These are phyloP conservation scores for Nicotiana knightiana DNA, from an alignment of 257 asterid species.

Conservation along the genomic window DNA sequence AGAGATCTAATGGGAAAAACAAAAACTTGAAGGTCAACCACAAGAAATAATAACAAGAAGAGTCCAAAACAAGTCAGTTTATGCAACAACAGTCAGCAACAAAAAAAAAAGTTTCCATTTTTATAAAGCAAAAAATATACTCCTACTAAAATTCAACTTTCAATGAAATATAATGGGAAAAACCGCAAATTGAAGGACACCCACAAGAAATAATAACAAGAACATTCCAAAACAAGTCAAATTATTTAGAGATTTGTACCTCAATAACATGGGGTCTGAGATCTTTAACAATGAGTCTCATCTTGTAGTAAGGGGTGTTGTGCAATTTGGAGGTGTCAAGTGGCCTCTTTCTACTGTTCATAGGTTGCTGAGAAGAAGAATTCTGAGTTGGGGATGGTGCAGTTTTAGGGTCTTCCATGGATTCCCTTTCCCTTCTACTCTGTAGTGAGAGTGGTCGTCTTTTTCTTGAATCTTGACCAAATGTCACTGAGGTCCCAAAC, in stretches of 20 bases:
- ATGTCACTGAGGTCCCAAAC: background rate
- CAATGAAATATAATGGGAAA: too few species aligned
- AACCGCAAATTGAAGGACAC: background rate
- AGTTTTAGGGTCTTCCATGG: constrained; percentile 35
- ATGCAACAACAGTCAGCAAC: too few species aligned
- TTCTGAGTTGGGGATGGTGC: constrained; percentile 5
- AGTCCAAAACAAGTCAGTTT: background rate
- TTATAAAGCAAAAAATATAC: background rate
- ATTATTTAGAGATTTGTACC: constrained; percentile 28
- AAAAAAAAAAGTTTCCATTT: too few species aligned
- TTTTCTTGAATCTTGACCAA: background rate
- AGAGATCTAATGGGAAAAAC: background rate
- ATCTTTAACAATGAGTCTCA: constrained; percentile 55
- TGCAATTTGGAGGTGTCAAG: constrained; percentile 31
- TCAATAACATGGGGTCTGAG: constrained; percentile 78
- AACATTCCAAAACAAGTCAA: background rate
- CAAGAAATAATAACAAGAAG: background rate
- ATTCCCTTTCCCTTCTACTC: background rate
- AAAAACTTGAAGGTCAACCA: background rate
- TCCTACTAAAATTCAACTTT: too few species aligned
- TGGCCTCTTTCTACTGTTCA: constrained; percentile 47
- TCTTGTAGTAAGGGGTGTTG: constrained; percentile 59
- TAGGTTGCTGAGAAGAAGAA: constrained; percentile 8
- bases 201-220: background rate
- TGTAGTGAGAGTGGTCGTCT: background rate